These are phyloP conservation scores for Geum urbanum DNA, from an alignment of 306 rosid genomes.

Conservation along the genomic window DNA sequence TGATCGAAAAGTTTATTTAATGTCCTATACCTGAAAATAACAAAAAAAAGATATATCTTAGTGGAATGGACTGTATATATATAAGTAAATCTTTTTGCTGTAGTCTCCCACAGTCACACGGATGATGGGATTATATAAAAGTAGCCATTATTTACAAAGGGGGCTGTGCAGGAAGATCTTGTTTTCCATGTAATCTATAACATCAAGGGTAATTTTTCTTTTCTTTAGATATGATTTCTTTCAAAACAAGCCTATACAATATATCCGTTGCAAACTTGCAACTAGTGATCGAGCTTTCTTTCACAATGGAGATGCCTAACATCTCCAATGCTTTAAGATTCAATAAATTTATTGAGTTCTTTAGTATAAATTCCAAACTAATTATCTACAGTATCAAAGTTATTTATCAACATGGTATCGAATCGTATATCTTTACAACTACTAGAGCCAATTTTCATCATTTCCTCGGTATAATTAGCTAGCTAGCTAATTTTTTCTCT, in stretches of 20 bases:
- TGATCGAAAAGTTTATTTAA: too few relatives aligned
- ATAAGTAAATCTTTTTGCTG: not conserved
- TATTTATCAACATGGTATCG: not conserved
- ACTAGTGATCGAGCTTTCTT: not conserved
- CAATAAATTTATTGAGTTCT: not conserved
- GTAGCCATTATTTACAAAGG: constrained; percentile 1
- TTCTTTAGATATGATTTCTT: not conserved
- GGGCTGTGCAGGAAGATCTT: not conserved
- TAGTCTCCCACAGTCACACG: not conserved
- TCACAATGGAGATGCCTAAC: not conserved
- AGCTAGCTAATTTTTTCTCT: not conserved
- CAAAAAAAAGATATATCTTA: too few relatives aligned
- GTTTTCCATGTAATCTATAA: not conserved
- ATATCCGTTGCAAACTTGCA: not conserved
- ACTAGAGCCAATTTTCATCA: not conserved
- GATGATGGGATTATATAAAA: not conserved
- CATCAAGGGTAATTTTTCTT: not conserved
- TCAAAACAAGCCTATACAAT: not conserved
- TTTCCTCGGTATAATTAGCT: too few relatives aligned
- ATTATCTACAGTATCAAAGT: not conserved
- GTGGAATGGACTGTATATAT: too few relatives aligned
- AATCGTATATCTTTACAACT: not conserved
- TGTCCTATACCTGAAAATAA: too few relatives aligned
- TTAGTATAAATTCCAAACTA: not conserved
- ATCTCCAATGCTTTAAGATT: not conserved